Conservation (phyloP, 169 alveolate genomes). For the Eimeria necatrix region DNA sequence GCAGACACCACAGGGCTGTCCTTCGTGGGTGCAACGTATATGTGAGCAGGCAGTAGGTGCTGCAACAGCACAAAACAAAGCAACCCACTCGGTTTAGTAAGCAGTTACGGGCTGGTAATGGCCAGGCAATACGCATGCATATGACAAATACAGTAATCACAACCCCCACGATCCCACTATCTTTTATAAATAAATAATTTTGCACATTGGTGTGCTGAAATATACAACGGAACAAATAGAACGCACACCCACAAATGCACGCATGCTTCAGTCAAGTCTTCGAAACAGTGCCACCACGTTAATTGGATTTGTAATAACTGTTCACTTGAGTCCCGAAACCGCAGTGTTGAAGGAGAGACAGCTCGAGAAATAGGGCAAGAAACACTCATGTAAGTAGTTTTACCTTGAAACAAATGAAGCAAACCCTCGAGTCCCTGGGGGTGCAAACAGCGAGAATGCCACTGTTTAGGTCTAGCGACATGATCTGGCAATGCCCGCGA, state of each 20-base stretch:
- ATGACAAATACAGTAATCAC: too few relatives aligned
- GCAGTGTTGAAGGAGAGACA: too few relatives aligned
- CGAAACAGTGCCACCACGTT: too few relatives aligned
- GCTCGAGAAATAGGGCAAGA: neutral
- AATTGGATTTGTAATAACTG: too few relatives aligned
- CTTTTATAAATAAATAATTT: neutral
- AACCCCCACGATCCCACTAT: neutral
- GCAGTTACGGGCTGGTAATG: neutral
- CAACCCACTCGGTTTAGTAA: neutral
- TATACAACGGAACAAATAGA: neutral
- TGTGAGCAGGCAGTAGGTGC: constrained; percentile 57
- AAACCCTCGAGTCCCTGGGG: constrained; percentile 65
- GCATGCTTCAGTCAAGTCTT: too few relatives aligned
- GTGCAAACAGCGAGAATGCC: constrained; percentile 73
- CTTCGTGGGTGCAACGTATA: neutral
- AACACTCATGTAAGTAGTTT: neutral
- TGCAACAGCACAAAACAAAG: neutral
- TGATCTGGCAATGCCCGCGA: constrained; percentile 44
- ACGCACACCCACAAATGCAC: too few relatives aligned
- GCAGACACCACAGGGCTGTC: constrained; percentile 51
- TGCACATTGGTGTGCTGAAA: neutral
- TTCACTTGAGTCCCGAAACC: neutral
- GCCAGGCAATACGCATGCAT: too few relatives aligned
- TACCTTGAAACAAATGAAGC: constrained; percentile 74
- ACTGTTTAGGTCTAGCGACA: constrained; percentile 67